phyloP scores from a whole-genome alignment of 768 basidiomycete species.

The Lyophyllum semitale region DNA sequence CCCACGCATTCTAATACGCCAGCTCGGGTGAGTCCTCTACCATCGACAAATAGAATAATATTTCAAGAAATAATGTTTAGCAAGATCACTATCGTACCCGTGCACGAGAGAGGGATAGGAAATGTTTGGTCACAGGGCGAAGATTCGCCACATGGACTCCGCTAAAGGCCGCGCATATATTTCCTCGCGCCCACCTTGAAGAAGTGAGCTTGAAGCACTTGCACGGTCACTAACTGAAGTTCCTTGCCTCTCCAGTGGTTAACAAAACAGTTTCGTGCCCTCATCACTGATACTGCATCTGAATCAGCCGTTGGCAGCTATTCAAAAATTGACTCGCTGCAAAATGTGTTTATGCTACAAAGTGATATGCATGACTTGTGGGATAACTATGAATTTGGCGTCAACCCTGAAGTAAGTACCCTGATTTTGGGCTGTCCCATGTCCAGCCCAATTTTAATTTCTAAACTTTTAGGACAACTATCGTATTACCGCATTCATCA shows the following conservation, averaged over 20 bases:
- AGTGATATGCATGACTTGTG: constrained; percentile 20
- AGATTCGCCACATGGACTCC: constrained; percentile 9
- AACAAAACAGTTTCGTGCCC: constrained; percentile 15
- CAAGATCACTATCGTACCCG: constrained; percentile 13
- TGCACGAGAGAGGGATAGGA: constrained; percentile 15
- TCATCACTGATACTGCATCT: constrained; percentile 16
- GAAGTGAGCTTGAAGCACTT: constrained; percentile 1
- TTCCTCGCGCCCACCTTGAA: constrained; percentile 4
- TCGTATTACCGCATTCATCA: constrained; percentile 28
- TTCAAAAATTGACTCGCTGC: constrained; percentile 21
- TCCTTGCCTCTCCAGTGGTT: constrained; percentile 11
- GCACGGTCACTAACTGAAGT: no score
- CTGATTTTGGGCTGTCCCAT: background rate
- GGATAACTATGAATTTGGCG: constrained; percentile 24
- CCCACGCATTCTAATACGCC: constrained; percentile 15
- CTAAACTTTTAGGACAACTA: constrained; percentile 26
- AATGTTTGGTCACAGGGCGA: constrained; percentile 15
- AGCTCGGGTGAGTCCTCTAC: constrained; percentile 7
- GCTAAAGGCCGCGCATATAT: constrained; percentile 17
- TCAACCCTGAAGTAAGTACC: constrained; percentile 20
- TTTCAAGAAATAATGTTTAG: constrained; percentile 6
- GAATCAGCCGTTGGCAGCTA: background rate
- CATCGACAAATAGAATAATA: background rate
- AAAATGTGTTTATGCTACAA: constrained; percentile 19
- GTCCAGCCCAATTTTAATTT: background rate